Evolutionary conservation across 129 eudicot species (phyloP), one percentile per base, ranked within the genome.

Genomic region (Flaveria linearis): DNA sequence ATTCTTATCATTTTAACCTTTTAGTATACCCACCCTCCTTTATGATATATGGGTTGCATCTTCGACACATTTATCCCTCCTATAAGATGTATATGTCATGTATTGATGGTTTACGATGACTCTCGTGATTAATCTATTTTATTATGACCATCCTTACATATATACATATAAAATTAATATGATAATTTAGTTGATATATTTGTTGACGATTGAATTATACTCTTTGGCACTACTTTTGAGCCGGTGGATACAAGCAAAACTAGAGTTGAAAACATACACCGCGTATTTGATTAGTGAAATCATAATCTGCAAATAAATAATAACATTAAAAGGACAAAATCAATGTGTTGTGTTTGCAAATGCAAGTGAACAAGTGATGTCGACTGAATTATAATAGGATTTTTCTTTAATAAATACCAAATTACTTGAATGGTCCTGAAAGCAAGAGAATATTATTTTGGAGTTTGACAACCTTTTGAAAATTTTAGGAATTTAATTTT

Each of bases 261-360:
- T 41, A 39, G 39, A 57, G 68, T 73, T 73, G 68, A 39, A 73
- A 57, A 42, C 55, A 73, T 55, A 56, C 53, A 55, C 41, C 57
- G 3, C 53, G 62, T 61, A 28, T 39, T 5, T 56, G 41, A 36
- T 5, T 17, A 39, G 62, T 14, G 9, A 42, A 72, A 17, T 41
- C 72, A 18, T 26, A 41, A 68, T n/a, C 20, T 39, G 53, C 55
- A 56, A 57, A 73, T 17, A 72, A 56, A 39, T 14, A 1, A 52
- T 51, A 16, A 12, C 10, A 45, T 45, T 8, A 13, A 50, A 71
- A 71, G 50, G 63, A 50, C 75, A 51, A 71, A 25, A 8, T 16
- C 72, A 41, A 67, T 68, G 53, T 18, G 72, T 69, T 49, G 75
- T 51, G 45, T 71, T 23, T 50, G 20, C 51, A 25, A 69, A 45